Conservation (phyloP, 2,329 filamentous ascomycete genomes). For the Penicillium sp. region DNA sequence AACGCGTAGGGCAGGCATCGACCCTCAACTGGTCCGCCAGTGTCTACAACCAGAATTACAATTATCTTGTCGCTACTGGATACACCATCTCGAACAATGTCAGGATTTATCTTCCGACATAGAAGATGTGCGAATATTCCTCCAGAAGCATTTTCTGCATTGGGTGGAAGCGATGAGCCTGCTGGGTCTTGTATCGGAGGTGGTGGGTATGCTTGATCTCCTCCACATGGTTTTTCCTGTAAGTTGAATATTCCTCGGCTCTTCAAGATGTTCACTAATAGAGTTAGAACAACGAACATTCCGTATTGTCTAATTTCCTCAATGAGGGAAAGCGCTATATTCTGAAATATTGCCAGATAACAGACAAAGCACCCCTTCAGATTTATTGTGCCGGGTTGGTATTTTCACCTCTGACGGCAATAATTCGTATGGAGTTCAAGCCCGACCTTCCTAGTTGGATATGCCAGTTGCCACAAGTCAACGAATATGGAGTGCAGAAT, state of each 20-base stretch:
- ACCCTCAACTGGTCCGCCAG: too few species aligned
- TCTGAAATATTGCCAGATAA: constrained; percentile 27
- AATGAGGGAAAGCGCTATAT: constrained; percentile 35
- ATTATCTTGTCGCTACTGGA: too few species aligned
- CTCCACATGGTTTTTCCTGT: constrained; percentile 15
- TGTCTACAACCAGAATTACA: too few species aligned
- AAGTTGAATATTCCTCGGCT: too few species aligned
- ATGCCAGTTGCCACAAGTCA: constrained; percentile 8
- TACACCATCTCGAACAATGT: too few species aligned
- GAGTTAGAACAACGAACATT: constrained; percentile 8
- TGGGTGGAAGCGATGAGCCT: constrained; percentile 29
- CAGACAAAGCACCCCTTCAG: constrained; percentile 37
- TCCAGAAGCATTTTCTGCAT: constrained; percentile 26
- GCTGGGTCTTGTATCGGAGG: constrained; percentile 18
- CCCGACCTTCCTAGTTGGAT: constrained; percentile 21
- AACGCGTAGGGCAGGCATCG: too few species aligned
- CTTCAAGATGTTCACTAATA: too few species aligned
- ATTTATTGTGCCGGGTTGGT: constrained; percentile 36
- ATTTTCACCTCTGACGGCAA: constrained; percentile 31
- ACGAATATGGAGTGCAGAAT: neutral
- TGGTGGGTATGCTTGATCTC: constrained; percentile 14
- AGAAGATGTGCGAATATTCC: too few species aligned
- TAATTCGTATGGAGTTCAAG: constrained; percentile 27
- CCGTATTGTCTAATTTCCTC: constrained; percentile 23
- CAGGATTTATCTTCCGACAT: too few species aligned